These are phyloP conservation scores for Boletus reticuloceps DNA, from an alignment of 768 basidiomycete genomes.

Conservation along the genomic window DNA sequence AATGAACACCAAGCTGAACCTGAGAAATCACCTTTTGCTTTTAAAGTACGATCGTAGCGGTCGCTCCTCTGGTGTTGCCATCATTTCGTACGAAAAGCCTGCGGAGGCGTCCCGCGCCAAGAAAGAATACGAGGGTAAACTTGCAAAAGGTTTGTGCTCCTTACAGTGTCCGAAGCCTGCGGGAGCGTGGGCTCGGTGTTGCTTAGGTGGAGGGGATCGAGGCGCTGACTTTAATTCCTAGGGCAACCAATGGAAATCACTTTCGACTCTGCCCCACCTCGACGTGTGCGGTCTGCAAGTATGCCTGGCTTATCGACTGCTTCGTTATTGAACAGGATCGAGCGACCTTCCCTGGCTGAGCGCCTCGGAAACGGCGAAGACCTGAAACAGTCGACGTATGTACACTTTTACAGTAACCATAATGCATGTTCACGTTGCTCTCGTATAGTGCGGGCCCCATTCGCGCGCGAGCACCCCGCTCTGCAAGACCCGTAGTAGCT, in stretches of 20 bases:
- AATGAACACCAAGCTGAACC: conserved; percentile 52
- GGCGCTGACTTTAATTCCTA: conserved; percentile 28
- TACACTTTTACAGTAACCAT: background rate
- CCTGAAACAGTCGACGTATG: conserved; percentile 16
- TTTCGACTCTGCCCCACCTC: conserved; percentile 51
- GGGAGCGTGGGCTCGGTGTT: background rate
- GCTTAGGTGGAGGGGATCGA: background rate
- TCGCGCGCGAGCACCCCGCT: conserved; percentile 35
- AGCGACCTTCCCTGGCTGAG: conserved; percentile 68
- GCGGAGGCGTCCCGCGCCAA: conserved; percentile 81
- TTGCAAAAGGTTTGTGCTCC: conserved; percentile 70
- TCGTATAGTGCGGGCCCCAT: conserved; percentile 40
- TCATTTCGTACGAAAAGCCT: conserved; percentile 73
- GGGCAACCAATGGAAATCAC: conserved; percentile 77
- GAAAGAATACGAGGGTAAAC: conserved; percentile 80
- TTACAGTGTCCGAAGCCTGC: too few species aligned
- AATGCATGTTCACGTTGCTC: background rate
- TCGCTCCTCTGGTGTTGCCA: conserved; percentile 82
- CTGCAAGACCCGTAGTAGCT: conserved; percentile 8
- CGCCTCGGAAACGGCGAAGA: conserved; percentile 54
- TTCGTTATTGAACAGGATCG: conserved; percentile 71
- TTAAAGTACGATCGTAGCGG: conserved; percentile 94
- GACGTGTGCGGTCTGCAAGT: conserved; percentile 46
- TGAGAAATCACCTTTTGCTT: conserved; percentile 47
- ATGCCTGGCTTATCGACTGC: conserved; percentile 42